These are phyloP conservation scores for Elongisporangium anandrum DNA, from an alignment of 352 stramenopile species.

Conservation along the genomic window DNA sequence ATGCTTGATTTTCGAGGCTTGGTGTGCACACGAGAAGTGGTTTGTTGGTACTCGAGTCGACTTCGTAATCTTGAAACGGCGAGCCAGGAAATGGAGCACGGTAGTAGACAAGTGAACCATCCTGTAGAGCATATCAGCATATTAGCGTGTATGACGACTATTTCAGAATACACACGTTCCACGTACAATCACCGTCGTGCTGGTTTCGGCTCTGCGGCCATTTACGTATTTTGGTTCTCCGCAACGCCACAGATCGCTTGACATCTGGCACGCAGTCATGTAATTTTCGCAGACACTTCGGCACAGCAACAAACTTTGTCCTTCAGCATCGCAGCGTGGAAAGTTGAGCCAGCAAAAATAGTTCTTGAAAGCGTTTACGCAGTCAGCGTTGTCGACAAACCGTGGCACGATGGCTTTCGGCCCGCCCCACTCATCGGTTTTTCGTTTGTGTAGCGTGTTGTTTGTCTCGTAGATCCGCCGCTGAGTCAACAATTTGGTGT, in stretches of 20 bases:
- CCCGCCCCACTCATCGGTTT: constrained; percentile 69
- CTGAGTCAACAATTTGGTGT: constrained; percentile 51
- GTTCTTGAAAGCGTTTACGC: constrained; percentile 86
- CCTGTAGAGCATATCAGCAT: constrained; percentile 17
- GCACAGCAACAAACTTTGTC: constrained; percentile 77
- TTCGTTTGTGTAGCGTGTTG: constrained; percentile 39
- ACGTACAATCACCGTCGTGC: constrained; percentile 57
- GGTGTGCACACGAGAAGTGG: constrained; percentile 77
- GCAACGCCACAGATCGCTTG: constrained; percentile 86
- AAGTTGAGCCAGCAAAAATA: constrained; percentile 93
- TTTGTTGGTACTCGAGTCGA: constrained; percentile 66
- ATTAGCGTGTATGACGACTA: too few species aligned
- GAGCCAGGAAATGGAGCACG: constrained; percentile 74
- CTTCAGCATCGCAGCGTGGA: constrained; percentile 84
- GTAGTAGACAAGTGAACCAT: constrained; percentile 70
- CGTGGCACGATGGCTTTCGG: constrained; percentile 55
- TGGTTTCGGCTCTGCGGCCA: constrained; percentile 53
- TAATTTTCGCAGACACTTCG: constrained; percentile 90
- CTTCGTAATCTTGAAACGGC: constrained; percentile 71
- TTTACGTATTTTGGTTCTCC: constrained; percentile 72
- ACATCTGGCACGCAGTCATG: constrained; percentile 83
- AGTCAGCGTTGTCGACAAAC: constrained; percentile 86
- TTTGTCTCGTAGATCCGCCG: constrained; percentile 68
- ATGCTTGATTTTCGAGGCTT: constrained; percentile 60
- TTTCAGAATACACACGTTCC: too few species aligned